phyloP scores from a whole-genome alignment of 169 alveolate species.

The Cryptosporidium sp. region DNA sequence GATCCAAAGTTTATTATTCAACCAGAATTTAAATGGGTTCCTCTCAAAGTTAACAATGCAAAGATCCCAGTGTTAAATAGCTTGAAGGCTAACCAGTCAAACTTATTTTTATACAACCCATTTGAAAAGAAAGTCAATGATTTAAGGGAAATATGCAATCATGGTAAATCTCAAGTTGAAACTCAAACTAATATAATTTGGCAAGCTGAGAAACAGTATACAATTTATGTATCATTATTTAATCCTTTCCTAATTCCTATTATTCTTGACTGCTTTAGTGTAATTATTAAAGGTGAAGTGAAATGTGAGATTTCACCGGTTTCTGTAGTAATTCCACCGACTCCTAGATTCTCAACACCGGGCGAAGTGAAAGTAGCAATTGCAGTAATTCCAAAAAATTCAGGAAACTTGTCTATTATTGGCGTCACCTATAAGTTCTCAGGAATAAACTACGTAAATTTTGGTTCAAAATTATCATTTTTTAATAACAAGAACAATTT shows the following conservation, averaged over 20 bases:
- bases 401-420: conserved; percentile 30
- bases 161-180: neutral
- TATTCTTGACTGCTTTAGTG: conserved; percentile 44
- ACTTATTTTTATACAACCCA: conserved; percentile 59
- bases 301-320: conserved; percentile 60
- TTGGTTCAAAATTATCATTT: conserved; percentile 19
- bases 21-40: conserved; percentile 35
- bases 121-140: conserved; percentile 43
- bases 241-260: conserved; percentile 50
- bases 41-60: conserved; percentile 7
- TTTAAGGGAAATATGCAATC: neutral
- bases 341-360: conserved; percentile 41
- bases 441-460: conserved; percentile 39
- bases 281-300: conserved; percentile 56
- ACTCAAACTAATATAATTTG: conserved; percentile 21
- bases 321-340: conserved; percentile 68
- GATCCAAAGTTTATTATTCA: neutral
- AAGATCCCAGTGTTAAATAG: neutral
- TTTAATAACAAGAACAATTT: conserved; percentile 15
- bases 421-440: conserved; percentile 70
- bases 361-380: conserved; percentile 72
- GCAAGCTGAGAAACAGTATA: conserved; percentile 36
- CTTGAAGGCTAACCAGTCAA: neutral
- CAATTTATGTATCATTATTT: conserved; percentile 54
- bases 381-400: conserved; percentile 37